These are phyloP conservation scores for Eucalyptus curtisii DNA, from an alignment of 345 rosid genomes.

Conservation along the genomic window DNA sequence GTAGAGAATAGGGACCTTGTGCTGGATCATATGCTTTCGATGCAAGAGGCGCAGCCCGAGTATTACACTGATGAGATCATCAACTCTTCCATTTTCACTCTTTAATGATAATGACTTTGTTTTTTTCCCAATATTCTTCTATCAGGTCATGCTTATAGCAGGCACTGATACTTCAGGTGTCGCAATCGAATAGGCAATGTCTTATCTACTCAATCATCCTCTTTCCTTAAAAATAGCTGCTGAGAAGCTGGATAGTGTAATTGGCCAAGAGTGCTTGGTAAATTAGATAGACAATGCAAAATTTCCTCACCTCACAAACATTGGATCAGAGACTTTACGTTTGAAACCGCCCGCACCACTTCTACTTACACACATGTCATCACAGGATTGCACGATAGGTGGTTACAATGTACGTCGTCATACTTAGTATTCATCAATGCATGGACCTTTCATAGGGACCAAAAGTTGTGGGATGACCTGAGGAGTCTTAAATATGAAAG, in stretches of 20 bases:
- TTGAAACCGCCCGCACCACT: slow-evolving; percentile 24
- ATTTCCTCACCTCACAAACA: slow-evolving; percentile 16
- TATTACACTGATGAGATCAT: slow-evolving; percentile 29
- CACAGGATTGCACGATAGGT: slow-evolving; percentile 18
- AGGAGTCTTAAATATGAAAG: slow-evolving; percentile 30
- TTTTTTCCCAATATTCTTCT: neutral
- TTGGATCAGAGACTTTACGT: slow-evolving; percentile 18
- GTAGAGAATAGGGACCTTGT: neutral
- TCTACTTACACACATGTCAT: slow-evolving; percentile 20
- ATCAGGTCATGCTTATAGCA: slow-evolving; percentile 4
- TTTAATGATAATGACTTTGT: neutral
- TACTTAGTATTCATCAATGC: slow-evolving; percentile 23
- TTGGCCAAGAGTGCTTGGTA: slow-evolving; percentile 5
- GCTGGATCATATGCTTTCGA: slow-evolving; percentile 23
- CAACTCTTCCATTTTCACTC: neutral
- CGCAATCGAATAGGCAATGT: slow-evolving; percentile 51
- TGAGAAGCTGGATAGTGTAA: neutral
- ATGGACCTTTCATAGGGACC: slow-evolving; percentile 53
- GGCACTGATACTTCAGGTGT: slow-evolving; percentile 38
- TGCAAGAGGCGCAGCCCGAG: slow-evolving; percentile 23
- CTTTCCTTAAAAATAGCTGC: slow-evolving; percentile 7
- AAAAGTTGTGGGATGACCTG: slow-evolving; percentile 22
- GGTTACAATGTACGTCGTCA: slow-evolving; percentile 25
- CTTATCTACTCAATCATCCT: slow-evolving; percentile 32
- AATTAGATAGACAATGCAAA: slow-evolving; percentile 21